These are phyloP conservation scores for Diplogelasinospora grovesii DNA, from an alignment of 495 filamentous ascomycete genomes.

Conservation along the genomic window DNA sequence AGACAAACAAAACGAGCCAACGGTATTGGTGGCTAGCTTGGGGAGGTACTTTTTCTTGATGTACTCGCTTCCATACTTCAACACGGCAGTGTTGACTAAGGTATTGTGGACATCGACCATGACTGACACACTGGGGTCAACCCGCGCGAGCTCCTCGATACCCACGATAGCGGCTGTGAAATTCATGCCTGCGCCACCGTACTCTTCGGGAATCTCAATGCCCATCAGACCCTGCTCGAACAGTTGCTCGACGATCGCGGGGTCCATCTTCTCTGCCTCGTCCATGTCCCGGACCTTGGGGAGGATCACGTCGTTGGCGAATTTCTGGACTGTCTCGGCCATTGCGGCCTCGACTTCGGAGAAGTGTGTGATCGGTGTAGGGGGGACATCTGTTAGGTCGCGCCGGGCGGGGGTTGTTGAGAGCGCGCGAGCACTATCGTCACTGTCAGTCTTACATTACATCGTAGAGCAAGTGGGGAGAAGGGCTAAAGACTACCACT, in stretches of 20 bases:
- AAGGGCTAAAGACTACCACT: constrained; percentile 23
- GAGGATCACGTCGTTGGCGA: constrained; percentile 78
- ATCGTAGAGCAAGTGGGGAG: neutral
- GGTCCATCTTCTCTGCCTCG: constrained; percentile 92
- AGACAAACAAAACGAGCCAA: constrained; percentile 93
- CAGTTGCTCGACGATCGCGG: constrained; percentile 75
- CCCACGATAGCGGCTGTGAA: constrained; percentile 94
- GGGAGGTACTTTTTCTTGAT: constrained; percentile 82
- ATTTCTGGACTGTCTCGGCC: constrained; percentile 84
- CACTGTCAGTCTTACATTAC: neutral
- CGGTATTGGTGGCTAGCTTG: constrained; percentile 76
- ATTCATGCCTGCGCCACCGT: constrained; percentile 95
- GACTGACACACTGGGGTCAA: constrained; percentile 92
- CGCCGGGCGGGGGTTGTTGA: constrained; percentile 61
- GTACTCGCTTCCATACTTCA: constrained; percentile 74
- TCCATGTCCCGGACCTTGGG: constrained; percentile 98
- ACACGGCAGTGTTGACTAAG: constrained; percentile 85
- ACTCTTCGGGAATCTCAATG: constrained; percentile 95
- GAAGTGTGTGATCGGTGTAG: constrained; percentile 88
- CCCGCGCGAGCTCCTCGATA: constrained; percentile 91
- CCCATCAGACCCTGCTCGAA: constrained; percentile 99
- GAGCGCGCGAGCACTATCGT: constrained; percentile 53
- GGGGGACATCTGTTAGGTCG: constrained; percentile 61
- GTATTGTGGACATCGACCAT: constrained; percentile 97
- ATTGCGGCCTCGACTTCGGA: constrained; percentile 87